Conservation (phyloP, 257 asterid genomes). For the Galeopsis tetrahit region DNA sequence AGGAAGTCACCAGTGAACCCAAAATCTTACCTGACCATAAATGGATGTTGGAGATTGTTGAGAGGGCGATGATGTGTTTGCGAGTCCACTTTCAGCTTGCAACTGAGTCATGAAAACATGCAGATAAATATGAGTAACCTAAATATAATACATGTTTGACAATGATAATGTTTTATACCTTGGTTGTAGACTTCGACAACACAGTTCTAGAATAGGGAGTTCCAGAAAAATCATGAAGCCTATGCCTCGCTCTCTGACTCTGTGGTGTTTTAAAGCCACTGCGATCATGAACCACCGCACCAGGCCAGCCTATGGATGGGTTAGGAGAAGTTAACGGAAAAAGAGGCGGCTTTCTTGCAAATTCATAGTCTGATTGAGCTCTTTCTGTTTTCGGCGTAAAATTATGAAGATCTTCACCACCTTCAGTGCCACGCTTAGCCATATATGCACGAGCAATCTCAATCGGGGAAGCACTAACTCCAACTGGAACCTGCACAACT, state of each 20-base stretch:
- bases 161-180: slow-evolving; percentile 52
- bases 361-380: slow-evolving; percentile 46
- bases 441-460: slow-evolving; percentile 95
- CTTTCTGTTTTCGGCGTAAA: slow-evolving; percentile 44
- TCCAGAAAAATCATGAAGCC: slow-evolving; percentile 75
- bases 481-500: slow-evolving; percentile 61
- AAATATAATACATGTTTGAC: slow-evolving; percentile 12
- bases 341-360: slow-evolving; percentile 51
- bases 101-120: slow-evolving; percentile 49
- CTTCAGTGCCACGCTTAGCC: slow-evolving; percentile 70
- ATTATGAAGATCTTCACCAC: slow-evolving; percentile 45
- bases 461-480: slow-evolving; percentile 77
- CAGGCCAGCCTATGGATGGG: slow-evolving; percentile 84
- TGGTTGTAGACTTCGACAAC: slow-evolving; percentile 60
- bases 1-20: background rate
- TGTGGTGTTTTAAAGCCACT: slow-evolving; percentile 64
- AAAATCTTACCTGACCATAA: slow-evolving; percentile 56
- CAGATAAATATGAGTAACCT: slow-evolving; percentile 31
- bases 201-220: slow-evolving; percentile 85
- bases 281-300: slow-evolving; percentile 62
- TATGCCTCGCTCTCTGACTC: slow-evolving; percentile 62
- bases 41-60: slow-evolving; percentile 57
- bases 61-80: slow-evolving; percentile 50
- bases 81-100: slow-evolving; percentile 54
- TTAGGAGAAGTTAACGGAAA: slow-evolving; percentile 63